phyloP scores from a whole-genome alignment of 176 grass and related monocot species.

The Saccharum spontaneum region DNA sequence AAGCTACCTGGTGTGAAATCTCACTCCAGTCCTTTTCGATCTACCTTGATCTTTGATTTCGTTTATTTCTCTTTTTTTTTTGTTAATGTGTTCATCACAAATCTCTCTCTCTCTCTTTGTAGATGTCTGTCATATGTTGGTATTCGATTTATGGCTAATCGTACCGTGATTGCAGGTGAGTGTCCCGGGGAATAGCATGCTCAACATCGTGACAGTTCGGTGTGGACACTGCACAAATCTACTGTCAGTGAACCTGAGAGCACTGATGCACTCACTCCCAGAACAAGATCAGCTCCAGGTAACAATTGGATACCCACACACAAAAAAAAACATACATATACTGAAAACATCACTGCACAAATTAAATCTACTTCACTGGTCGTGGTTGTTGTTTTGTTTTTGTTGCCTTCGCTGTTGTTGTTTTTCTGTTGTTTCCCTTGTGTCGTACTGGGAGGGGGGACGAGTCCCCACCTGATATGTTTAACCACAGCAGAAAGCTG shows the following conservation, averaged over 20 bases:
- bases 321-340: no score
- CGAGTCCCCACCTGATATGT: no score
- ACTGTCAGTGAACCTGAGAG: constrained; percentile 51
- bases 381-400: background rate
- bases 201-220: constrained; percentile 54
- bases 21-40: constrained; percentile 31
- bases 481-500: no score
- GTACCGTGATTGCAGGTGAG: constrained; percentile 40
- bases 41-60: constrained; percentile 45
- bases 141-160: background rate
- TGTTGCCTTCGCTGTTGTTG: background rate
- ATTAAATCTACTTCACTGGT: background rate
- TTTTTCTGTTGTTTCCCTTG: background rate
- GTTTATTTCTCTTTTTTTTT: background rate
- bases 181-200: constrained; percentile 61
- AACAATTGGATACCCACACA: background rate
- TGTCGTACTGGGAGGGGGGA: background rate
- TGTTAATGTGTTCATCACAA: background rate
- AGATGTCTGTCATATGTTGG: background rate
- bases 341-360: background rate
- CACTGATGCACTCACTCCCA: constrained; percentile 36
- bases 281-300: constrained; percentile 61
- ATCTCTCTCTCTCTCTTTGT: background rate
- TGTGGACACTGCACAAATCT: constrained; percentile 69
- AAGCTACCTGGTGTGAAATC: constrained; percentile 48